These are phyloP conservation scores for Meredithiella fracta DNA, from an alignment of 2,329 filamentous ascomycete species.

Conservation along the genomic window DNA sequence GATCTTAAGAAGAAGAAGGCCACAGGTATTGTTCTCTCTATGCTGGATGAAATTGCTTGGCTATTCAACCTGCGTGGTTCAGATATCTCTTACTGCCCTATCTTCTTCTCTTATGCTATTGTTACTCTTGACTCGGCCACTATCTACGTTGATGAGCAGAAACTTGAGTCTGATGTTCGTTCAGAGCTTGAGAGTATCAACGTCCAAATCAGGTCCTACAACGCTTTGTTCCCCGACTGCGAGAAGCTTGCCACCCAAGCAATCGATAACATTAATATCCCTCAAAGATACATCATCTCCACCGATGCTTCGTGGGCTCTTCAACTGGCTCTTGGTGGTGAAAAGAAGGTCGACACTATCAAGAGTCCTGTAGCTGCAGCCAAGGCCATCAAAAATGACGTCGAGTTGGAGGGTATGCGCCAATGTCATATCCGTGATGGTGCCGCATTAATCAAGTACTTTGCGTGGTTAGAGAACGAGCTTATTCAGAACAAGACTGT, in stretches of 20 bases:
- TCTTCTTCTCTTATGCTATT: conserved; percentile 93
- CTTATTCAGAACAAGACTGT: conserved; percentile 53
- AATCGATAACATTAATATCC: conserved; percentile 19
- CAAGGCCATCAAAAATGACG: conserved; percentile 87
- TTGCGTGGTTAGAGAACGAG: conserved; percentile 91
- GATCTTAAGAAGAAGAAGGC: conserved; percentile 83
- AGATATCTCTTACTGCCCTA: conserved; percentile 94
- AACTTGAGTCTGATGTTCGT: conserved; percentile 52
- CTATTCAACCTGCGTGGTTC: conserved; percentile 92
- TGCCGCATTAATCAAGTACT: conserved; percentile 77
- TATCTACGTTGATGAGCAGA: conserved; percentile 69
- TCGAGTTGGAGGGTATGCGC: conserved; percentile 81
- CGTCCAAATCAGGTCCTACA: conserved; percentile 67
- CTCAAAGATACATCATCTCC: conserved; percentile 65
- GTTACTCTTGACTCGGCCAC: conserved; percentile 62
- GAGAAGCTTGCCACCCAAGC: conserved; percentile 38
- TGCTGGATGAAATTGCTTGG: conserved; percentile 95
- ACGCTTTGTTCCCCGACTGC: conserved; percentile 64
- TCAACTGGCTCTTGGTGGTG: conserved; percentile 69
- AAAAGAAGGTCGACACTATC: conserved; percentile 68
- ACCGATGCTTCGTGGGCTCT: conserved; percentile 88
- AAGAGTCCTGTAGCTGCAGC: conserved; percentile 77
- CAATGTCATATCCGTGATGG: conserved; percentile 88
- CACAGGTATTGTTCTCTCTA: conserved; percentile 74
- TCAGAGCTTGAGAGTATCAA: conserved; percentile 52